These are phyloP conservation scores for Lepidium didymum DNA, from an alignment of 345 rosid species.

Conservation along the genomic window DNA sequence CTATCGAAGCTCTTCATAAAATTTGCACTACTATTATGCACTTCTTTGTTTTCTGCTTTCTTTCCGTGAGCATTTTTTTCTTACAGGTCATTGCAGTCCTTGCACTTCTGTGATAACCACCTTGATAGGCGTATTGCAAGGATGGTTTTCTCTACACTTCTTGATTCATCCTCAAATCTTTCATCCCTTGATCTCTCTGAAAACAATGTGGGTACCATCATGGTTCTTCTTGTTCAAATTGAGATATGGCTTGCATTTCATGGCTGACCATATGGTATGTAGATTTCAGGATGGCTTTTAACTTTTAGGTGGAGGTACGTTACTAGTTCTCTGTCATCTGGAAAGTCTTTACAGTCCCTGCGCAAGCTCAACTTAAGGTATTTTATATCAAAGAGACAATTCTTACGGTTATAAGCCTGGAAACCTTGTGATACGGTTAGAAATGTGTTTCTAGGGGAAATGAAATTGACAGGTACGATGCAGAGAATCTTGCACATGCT, in stretches of 20 bases:
- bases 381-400: neutral
- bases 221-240: slow-evolving; percentile 7
- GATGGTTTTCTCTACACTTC: slow-evolving; percentile 45
- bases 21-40: neutral
- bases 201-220: slow-evolving; percentile 50
- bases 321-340: slow-evolving; percentile 15
- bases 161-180: slow-evolving; percentile 48
- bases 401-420: slow-evolving; percentile 1
- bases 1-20: neutral
- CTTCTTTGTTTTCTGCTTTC: neutral
- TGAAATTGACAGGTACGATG: slow-evolving; percentile 57
- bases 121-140: slow-evolving; percentile 42
- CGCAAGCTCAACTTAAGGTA: slow-evolving; percentile 69
- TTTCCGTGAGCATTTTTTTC: neutral
- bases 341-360: slow-evolving; percentile 54
- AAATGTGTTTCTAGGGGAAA: slow-evolving; percentile 49
- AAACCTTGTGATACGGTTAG: slow-evolving; percentile 8
- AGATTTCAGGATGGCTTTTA: slow-evolving; percentile 87
- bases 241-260: neutral
- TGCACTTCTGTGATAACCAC: slow-evolving; percentile 48
- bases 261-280: slow-evolving; percentile 11
- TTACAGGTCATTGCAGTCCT: slow-evolving; percentile 58
- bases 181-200: slow-evolving; percentile 76
- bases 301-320: slow-evolving; percentile 42
- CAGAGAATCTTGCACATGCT: slow-evolving; percentile 48